Conservation (phyloP, 768 basidiomycete genomes). For the Roridomyces roridus region DNA sequence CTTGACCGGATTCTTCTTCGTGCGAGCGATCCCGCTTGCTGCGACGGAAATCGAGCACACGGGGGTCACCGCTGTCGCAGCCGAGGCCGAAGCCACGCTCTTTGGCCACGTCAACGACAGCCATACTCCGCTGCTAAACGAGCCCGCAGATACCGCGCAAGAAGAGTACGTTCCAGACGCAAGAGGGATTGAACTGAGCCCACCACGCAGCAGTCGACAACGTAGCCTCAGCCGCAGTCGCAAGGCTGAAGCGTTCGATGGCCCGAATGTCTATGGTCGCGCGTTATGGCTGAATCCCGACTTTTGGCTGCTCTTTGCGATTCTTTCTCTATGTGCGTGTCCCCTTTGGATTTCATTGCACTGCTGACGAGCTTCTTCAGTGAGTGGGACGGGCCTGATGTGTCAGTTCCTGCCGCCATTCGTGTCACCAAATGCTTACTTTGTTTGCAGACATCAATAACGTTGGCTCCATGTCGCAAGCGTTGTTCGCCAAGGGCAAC, state of each 20-base stretch:
- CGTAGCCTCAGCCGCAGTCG: conserved; percentile 25
- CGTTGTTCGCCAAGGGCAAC: conserved; percentile 71
- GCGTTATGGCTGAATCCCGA: conserved; percentile 61
- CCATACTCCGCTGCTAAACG: conserved; percentile 28
- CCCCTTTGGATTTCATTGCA: no score
- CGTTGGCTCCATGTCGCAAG: conserved; percentile 74
- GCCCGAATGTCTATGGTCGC: conserved; percentile 46
- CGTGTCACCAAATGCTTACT: conserved; percentile 11
- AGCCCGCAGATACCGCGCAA: conserved; percentile 3
- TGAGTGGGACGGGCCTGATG: conserved; percentile 80
- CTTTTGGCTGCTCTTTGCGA: conserved; percentile 41
- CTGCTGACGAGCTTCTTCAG: conserved; percentile 34
- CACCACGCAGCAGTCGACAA: conserved; percentile 11
- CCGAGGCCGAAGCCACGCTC: conserved; percentile 24
- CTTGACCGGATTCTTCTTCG: conserved; percentile 76
- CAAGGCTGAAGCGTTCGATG: conserved; percentile 47
- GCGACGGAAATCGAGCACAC: conserved; percentile 36
- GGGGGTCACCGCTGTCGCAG: conserved; percentile 23
- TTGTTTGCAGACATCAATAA: conserved; percentile 74
- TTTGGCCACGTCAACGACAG: conserved; percentile 25
- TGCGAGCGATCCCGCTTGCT: conserved; percentile 72
- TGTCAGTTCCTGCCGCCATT: conserved; percentile 48
- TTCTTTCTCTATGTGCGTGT: conserved; percentile 63
- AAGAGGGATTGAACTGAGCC: conserved; percentile 27
- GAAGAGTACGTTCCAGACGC: conserved; percentile 29